These are phyloP conservation scores for Nigrograna mackinnonii DNA, from an alignment of 2,329 filamentous ascomycete genomes.

Conservation along the genomic window DNA sequence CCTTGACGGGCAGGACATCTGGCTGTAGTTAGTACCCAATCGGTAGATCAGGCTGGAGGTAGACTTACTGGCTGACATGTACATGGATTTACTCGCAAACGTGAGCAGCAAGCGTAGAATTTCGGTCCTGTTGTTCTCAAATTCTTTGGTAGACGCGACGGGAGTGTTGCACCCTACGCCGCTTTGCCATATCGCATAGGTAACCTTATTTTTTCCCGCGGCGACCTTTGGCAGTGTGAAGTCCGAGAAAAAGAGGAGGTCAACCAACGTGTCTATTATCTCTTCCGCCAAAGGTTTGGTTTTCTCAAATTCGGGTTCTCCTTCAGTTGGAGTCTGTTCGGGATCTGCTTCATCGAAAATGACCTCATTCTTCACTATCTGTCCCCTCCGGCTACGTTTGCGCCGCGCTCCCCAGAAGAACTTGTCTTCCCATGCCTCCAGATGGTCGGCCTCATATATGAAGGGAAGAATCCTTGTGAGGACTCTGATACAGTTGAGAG, in stretches of 20 bases:
- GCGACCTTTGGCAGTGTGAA: conserved; percentile 80
- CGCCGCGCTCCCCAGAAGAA: conserved; percentile 87
- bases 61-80: conserved; percentile 72
- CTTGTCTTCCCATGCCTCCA: conserved; percentile 83
- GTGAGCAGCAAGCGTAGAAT: conserved; percentile 84
- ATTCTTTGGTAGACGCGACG: conserved; percentile 85
- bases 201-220: conserved; percentile 76
- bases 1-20: conserved; percentile 75
- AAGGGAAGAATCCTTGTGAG: conserved; percentile 89
- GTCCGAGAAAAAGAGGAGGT: conserved; percentile 88
- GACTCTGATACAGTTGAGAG: conserved; percentile 92
- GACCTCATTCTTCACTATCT: conserved; percentile 65
- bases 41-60: too few species aligned
- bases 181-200: conserved; percentile 96
- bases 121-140: conserved; percentile 91
- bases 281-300: conserved; percentile 89
- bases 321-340: conserved; percentile 48
- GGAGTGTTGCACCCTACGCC: conserved; percentile 94
- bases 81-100: conserved; percentile 89
- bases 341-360: conserved; percentile 78
- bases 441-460: conserved; percentile 83
- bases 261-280: conserved; percentile 84
- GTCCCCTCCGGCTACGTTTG: conserved; percentile 56
- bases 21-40: conserved; percentile 11
- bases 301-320: conserved; percentile 72